Evolutionary conservation across 164 flowering plant genomes (phyloP), one percentile per base, ranked within the genome.

Genomic region (Chimonanthus salicifolius): DNA sequence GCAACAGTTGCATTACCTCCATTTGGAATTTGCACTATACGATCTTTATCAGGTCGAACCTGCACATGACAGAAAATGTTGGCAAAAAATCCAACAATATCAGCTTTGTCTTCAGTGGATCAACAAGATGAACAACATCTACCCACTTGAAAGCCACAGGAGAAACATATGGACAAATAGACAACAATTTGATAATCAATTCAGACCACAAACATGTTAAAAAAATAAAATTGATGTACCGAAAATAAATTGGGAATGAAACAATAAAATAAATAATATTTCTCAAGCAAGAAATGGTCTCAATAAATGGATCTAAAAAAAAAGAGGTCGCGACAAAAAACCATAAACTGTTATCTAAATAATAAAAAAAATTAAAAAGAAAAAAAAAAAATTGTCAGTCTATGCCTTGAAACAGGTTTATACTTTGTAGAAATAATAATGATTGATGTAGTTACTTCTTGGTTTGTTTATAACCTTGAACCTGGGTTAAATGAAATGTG

Each of bases 1-100:
- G 94, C 90, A 85, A 76, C 90, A 44, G 97, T 90, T 21, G 85
- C 89, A 66, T 71, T 71, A 15, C 46, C n/a, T 66, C 51, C 74
- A 3, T 46, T 46, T 15, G 45, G 9, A n/a, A n/a, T 49, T 6
- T 51, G 46, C 16, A 13, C 66, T 47, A 45, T 71, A 11, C 58
- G 54, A 21, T 60, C 75, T 71, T 64, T 75, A 16, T 11, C 73
- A 74, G 62, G 18, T 69, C 20, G 69, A 45, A 6, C 74, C 88
- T 81, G 71, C 58, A 76, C 9, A 44, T 47, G 62, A 62, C 21
- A 58, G 8, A 43, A 64, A 9, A 49, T 46, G 15, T 13, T 54
- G 60, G 60, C 3, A 63, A 18, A 20, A 2, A 11, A 18, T 3
- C 66, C 66, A 18, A 20, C 46, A 63, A 1, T 63, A 63, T 63